phyloP scores from a whole-genome alignment of 78 protist genomes.

The Tieghemostelium lacteum region DNA sequence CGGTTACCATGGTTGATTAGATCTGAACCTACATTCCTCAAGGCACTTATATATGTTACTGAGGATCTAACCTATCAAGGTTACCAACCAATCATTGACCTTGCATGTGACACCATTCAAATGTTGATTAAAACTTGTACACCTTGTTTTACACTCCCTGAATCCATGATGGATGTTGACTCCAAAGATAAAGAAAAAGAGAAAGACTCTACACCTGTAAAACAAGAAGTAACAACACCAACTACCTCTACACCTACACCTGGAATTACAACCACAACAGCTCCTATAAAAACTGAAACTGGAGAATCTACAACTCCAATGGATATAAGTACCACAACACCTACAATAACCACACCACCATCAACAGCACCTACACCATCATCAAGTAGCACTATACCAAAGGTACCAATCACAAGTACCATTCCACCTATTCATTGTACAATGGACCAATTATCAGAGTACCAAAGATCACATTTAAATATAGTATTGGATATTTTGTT shows the following conservation, averaged over 20 bases:
- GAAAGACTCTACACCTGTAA: constrained; percentile 2
- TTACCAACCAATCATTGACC: constrained; percentile 56
- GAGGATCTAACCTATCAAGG: constrained; percentile 69
- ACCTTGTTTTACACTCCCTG: constrained; percentile 10
- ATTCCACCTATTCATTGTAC: constrained; percentile 10
- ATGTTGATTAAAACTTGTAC: constrained; percentile 52
- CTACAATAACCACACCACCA: background rate
- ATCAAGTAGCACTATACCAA: background rate
- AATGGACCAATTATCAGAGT: constrained; percentile 2
- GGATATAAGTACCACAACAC: background rate
- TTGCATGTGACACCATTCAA: constrained; percentile 35
- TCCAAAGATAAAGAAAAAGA: constrained; percentile 10
- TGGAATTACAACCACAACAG: background rate
- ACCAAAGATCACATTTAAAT: constrained; percentile 11
- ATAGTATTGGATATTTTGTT: constrained; percentile 20
- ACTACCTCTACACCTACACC: constrained; percentile 6
- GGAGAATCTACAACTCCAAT: background rate
- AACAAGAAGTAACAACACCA: background rate
- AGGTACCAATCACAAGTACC: background rate
- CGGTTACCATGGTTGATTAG: constrained; percentile 38
- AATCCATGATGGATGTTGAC: background rate
- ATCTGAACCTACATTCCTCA: constrained; percentile 36
- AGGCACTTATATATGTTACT: constrained; percentile 81
- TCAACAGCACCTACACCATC: background rate
- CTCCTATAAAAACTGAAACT: background rate